Base-by-base conservation (phyloP, 495 filamentous ascomycete genomes). In the Apiosordaria backusii region DNA sequence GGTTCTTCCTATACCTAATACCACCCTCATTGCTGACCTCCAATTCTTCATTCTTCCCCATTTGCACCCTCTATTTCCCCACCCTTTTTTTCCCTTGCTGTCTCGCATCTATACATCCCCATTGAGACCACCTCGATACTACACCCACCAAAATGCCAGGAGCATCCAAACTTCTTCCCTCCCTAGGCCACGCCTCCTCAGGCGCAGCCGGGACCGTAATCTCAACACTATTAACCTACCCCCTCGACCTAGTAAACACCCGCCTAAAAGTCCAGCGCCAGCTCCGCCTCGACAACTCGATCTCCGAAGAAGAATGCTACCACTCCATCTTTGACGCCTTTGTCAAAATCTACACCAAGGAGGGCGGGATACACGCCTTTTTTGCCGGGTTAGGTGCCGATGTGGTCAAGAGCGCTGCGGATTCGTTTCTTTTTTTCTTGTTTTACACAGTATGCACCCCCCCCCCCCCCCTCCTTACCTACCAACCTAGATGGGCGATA, bases 111-210 rank as follows among this genome's bases (percentile, higher is more conserved):
- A 25, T 58, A 59, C 13, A 1, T 21, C 9, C 18, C 4, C 21
- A 35, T 18, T 9, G 4, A 45, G 54, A 2, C 62, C 50, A 25
- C 5, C 16, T 16, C 45, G 45, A 62, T 29, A 50, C 58, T 45
- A 23, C n/a, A n/a, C 15, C 1, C 16, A 2, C 50, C 68, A 76
- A 68, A 74, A 76, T 67, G 84, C 64, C 68, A 4, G 16, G 52
- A 19, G 52, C 52, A 61, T 68, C 62, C 21, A 70, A 66, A 59
- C 68, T 86, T 7, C 85, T 97, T n/a, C 91, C 92, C 61, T 89
- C 91, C 4, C 80, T 96, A n/a, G 91, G 91, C 21, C 94, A 97
- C 81, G 93, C 94, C 60, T 74, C 90, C 22, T 90, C 92, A 19
- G 93, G 93, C 60, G 87, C 91, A 26, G 81, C 87, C 16, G 93